Percentiles rank a stretch among this genome's conserved stretches.
phyloP scores from a whole-genome alignment of 108 stramenopile species.

The Mediolabrus comicus region DNA sequence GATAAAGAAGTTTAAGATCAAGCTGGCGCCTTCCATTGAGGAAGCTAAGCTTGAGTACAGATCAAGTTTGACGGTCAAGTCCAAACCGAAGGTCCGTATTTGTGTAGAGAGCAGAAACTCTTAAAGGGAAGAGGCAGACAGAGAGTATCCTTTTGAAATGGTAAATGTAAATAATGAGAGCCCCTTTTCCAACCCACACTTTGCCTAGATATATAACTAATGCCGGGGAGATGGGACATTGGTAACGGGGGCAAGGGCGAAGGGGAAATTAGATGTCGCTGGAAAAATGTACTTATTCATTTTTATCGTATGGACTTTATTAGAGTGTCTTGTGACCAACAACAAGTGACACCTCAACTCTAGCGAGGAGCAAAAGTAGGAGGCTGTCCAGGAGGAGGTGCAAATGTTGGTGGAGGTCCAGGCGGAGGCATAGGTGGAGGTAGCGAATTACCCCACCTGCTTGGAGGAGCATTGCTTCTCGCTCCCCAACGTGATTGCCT shows the following conservation, averaged over 20 bases:
- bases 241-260: too few relatives aligned
- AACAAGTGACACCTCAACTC: neutral
- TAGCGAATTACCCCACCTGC: conserved; percentile 15
- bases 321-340: too few relatives aligned
- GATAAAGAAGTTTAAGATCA: neutral
- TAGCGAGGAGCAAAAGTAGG: conserved; percentile 19
- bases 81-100: neutral
- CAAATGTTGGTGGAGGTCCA: conserved; percentile 42
- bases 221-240: too few relatives aligned
- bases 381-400: conserved; percentile 33
- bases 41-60: neutral
- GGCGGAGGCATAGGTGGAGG: conserved; percentile 34
- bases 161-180: too few relatives aligned
- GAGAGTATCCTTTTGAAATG: too few relatives aligned
- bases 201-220: too few relatives aligned
- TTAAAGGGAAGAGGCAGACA: too few relatives aligned
- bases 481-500: conserved; percentile 44
- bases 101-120: too few relatives aligned
- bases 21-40: neutral
- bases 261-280: too few relatives aligned
- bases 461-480: conserved; percentile 14
- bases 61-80: conserved; percentile 1
- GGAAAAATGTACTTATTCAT: too few relatives aligned
- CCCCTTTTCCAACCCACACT: too few relatives aligned
- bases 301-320: too few relatives aligned